Evolutionary conservation across 441 rosid genomes (phyloP).

Genomic region (Croton setiger): DNA sequence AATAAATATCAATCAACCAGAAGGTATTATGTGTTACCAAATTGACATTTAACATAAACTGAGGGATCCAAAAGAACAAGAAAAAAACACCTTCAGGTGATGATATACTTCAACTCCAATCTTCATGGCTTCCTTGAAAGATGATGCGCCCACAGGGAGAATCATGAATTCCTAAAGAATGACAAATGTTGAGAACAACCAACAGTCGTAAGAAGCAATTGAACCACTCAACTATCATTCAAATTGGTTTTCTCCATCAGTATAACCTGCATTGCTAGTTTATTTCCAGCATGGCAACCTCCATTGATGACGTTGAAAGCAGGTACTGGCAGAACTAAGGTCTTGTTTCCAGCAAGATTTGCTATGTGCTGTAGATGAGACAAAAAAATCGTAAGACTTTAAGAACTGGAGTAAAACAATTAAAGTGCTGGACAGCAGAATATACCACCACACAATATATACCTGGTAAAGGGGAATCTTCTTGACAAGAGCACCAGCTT

Average conservation of each 20-base stretch:
- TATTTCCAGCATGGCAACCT: constrained; percentile 98
- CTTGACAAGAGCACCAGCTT: constrained; percentile 84
- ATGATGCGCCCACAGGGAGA: constrained; percentile 85
- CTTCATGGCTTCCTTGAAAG: constrained; percentile 94
- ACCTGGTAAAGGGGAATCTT: constrained; percentile 95
- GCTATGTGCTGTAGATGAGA: constrained; percentile 74
- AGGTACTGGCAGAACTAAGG: constrained; percentile 89
- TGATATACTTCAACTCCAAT: constrained; percentile 98
- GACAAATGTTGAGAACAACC: background rate
- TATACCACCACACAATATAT: background rate
- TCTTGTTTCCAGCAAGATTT: constrained; percentile 80
- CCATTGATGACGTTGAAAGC: constrained; percentile 98
- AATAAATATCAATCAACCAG: background rate
- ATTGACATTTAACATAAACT: background rate
- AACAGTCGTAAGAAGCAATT: background rate
- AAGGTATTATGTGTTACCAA: background rate
- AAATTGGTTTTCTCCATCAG: background rate
- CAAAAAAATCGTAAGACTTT: background rate
- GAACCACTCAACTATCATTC: background rate
- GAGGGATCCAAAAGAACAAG: background rate
- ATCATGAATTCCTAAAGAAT: constrained; percentile 85
- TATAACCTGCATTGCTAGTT: constrained; percentile 90
- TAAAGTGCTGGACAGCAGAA: constrained; percentile 1
- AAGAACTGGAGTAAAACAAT: background rate
- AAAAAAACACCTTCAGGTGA: constrained; percentile 58